These are phyloP conservation scores for Capsicum chinense DNA, from an alignment of 257 asterid species.

Conservation along the genomic window DNA sequence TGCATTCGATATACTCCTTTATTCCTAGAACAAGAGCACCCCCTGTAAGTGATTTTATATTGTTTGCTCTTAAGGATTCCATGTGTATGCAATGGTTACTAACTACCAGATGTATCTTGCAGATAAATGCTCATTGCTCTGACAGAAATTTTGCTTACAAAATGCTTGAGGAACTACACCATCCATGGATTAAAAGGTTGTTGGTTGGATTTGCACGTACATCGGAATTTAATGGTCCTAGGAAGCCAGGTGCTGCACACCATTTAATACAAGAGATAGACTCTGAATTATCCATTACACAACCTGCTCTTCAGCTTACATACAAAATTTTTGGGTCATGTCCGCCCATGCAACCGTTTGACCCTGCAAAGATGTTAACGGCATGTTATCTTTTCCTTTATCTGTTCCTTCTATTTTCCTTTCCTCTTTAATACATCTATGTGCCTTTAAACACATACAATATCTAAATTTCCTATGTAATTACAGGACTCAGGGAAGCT, in stretches of 20 bases:
- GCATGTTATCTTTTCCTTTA: slow-evolving; percentile 44
- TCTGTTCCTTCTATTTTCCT: slow-evolving; percentile 2
- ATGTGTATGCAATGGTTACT: slow-evolving; percentile 21
- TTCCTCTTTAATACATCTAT: slow-evolving; percentile 12
- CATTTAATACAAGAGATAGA: slow-evolving; percentile 91
- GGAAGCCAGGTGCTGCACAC: slow-evolving; percentile 67
- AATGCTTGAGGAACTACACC: slow-evolving; percentile 82
- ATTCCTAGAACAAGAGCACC: slow-evolving; percentile 96
- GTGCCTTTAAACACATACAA: slow-evolving; percentile 27
- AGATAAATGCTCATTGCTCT: slow-evolving; percentile 82
- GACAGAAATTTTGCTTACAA: slow-evolving; percentile 87
- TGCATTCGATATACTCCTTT: slow-evolving; percentile 86
- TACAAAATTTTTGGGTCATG: slow-evolving; percentile 89
- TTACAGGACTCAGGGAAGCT: slow-evolving; percentile 98
- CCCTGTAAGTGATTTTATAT: slow-evolving; percentile 63
- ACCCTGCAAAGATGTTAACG: slow-evolving; percentile 98
- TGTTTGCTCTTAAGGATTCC: slow-evolving; percentile 10
- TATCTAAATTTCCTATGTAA: slow-evolving; percentile 34
- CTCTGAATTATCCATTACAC: slow-evolving; percentile 72
- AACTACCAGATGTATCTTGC: slow-evolving; percentile 31
- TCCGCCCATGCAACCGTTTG: slow-evolving; percentile 99
- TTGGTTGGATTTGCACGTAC: slow-evolving; percentile 94
- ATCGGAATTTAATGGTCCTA: slow-evolving; percentile 90
- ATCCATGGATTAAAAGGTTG: slow-evolving; percentile 94
- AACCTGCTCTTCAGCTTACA: slow-evolving; percentile 93